Evolutionary conservation across 805 yeast species (phyloP).

Genomic region (Candida argentea): DNA sequence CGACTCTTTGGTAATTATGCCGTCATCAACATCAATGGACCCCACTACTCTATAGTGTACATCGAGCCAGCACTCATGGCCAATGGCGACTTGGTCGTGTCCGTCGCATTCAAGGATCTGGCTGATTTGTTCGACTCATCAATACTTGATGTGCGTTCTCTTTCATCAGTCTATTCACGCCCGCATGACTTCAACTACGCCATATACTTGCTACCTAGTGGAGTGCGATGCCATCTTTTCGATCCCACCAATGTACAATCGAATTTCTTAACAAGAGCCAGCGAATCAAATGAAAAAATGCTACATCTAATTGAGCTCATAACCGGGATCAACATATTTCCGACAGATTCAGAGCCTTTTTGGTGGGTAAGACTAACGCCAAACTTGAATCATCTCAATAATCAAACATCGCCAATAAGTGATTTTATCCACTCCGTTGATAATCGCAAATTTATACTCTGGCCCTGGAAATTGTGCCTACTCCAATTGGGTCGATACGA

Average conservation of each 20-base stretch:
- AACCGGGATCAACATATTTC: constrained; percentile 24
- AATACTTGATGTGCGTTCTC: constrained; percentile 6
- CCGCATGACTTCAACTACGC: constrained; percentile 16
- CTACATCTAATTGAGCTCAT: constrained; percentile 23
- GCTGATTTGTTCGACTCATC: constrained; percentile 18
- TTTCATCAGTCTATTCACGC: background rate
- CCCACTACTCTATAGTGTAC: constrained; percentile 11
- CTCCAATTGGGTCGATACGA: constrained; percentile 38
- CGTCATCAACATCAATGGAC: constrained; percentile 7
- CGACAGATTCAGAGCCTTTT: too few relatives aligned
- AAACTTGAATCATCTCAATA: constrained; percentile 56
- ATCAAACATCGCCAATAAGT: constrained; percentile 54
- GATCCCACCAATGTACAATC: constrained; percentile 16
- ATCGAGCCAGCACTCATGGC: constrained; percentile 28
- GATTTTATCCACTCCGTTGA: constrained; percentile 44
- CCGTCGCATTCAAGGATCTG: constrained; percentile 15
- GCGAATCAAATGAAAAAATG: constrained; percentile 16
- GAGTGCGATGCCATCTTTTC: constrained; percentile 32
- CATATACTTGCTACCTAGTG: constrained; percentile 31
- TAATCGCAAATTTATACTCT: constrained; percentile 47
- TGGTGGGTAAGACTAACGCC: constrained; percentile 72
- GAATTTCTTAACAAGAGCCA: constrained; percentile 11
- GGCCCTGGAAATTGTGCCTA: constrained; percentile 66
- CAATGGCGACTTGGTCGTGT: constrained; percentile 29
- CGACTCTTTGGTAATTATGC: constrained; percentile 31